These are phyloP conservation scores for Desmodesmus armatus DNA, from an alignment of 139 green algal genomes.

Conservation along the genomic window DNA sequence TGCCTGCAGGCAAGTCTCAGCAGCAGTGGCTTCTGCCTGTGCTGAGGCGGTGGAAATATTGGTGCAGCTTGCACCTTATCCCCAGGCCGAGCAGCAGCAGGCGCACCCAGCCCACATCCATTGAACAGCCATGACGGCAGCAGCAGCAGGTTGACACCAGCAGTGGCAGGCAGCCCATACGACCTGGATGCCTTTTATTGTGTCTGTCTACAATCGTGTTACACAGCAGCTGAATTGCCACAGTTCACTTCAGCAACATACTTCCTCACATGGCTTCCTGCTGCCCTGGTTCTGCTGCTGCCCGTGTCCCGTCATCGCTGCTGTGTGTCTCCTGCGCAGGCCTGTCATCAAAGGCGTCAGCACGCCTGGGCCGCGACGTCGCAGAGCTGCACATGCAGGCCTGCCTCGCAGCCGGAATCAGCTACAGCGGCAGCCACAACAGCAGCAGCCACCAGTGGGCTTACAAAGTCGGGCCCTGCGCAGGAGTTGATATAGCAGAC, in stretches of 20 bases:
- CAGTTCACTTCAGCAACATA: background rate
- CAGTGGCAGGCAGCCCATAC: too few species aligned
- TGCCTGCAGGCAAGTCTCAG: constrained; percentile 2
- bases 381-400: constrained; percentile 71
- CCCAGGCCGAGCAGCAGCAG: background rate
- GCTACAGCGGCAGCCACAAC: constrained; percentile 58
- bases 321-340: background rate
- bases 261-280: background rate
- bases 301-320: background rate
- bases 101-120: too few species aligned
- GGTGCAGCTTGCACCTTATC: too few species aligned
- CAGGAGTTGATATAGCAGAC: constrained; percentile 75
- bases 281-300: constrained; percentile 2
- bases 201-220: background rate
- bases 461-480: constrained; percentile 76
- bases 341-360: constrained; percentile 13
- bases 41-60: too few species aligned
- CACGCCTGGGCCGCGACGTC: constrained; percentile 60
- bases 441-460: constrained; percentile 48
- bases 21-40: background rate
- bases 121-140: too few species aligned
- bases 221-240: background rate
- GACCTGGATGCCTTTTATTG: too few species aligned
- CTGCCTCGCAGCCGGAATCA: constrained; percentile 73
- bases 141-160: too few species aligned